Evolutionary conservation across 768 basidiomycete genomes (phyloP).

Genomic region (Vararia minispora): DNA sequence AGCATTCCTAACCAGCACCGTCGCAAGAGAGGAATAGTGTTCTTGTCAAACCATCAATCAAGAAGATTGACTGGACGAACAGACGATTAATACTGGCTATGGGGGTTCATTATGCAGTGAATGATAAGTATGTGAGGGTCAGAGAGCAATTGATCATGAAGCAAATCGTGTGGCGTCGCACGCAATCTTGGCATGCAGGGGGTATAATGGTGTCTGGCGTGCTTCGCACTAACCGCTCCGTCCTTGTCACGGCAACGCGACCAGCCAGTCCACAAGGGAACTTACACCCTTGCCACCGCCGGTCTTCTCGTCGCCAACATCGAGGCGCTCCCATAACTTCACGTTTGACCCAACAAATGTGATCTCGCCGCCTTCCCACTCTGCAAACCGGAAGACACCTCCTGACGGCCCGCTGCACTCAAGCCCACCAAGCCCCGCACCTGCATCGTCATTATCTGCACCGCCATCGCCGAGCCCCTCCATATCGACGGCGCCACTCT

Average conservation of each 20-base stretch:
- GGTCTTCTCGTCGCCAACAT: constrained; percentile 24
- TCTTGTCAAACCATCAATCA: no score
- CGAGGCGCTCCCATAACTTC: constrained; percentile 19
- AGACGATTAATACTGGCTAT: no score
- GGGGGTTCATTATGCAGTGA: no score
- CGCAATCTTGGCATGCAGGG: no score
- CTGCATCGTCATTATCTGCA: constrained; percentile 41
- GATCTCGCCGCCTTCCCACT: constrained; percentile 83
- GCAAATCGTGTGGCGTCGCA: no score
- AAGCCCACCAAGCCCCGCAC: constrained; percentile 59
- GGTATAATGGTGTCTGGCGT: no score
- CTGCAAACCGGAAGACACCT: constrained; percentile 56
- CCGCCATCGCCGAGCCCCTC: constrained; percentile 70
- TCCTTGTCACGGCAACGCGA: constrained; percentile 28
- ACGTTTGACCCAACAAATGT: constrained; percentile 52
- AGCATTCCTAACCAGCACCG: no score
- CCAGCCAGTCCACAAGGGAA: constrained; percentile 38
- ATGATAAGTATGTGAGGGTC: no score
- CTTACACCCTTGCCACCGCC: constrained; percentile 26
- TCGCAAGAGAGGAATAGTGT: no score
- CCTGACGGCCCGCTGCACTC: constrained; percentile 49
- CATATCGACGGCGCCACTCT: constrained; percentile 53
- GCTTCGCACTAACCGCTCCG: no score
- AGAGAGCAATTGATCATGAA: no score
- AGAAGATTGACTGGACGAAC: no score